These are phyloP conservation scores for Tylopilus subfusipes DNA, from an alignment of 768 basidiomycete genomes.

Conservation along the genomic window DNA sequence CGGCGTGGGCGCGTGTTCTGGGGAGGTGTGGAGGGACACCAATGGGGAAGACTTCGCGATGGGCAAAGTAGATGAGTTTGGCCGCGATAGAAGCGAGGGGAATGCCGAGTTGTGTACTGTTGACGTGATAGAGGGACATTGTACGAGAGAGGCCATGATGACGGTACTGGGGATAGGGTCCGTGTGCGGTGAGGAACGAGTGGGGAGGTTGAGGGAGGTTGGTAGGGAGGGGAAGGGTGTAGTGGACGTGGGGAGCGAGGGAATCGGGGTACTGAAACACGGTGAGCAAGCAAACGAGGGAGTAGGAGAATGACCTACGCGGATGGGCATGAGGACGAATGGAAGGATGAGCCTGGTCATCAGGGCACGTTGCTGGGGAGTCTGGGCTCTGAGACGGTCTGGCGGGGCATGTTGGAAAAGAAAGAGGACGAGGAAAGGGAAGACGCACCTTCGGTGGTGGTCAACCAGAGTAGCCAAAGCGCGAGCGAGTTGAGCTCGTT, in stretches of 20 bases:
- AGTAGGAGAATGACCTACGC: conserved; percentile 30
- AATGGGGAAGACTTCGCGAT: conserved; percentile 49
- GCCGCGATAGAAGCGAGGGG: conserved; percentile 58
- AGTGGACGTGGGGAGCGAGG: conserved; percentile 61
- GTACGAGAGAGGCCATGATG: conserved; percentile 29
- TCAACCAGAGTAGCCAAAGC: conserved; percentile 64
- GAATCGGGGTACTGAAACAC: conserved; percentile 48
- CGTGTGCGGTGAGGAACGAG: conserved; percentile 39
- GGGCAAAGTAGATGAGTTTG: conserved; percentile 59
- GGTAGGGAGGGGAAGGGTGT: conserved; percentile 45
- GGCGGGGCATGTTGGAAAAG: conserved; percentile 19
- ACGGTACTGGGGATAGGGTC: conserved; percentile 47
- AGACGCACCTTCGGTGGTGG: conserved; percentile 47
- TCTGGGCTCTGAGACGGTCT: conserved; percentile 31
- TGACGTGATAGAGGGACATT: conserved; percentile 30
- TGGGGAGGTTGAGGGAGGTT: conserved; percentile 17
- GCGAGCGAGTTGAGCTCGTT: conserved; percentile 47
- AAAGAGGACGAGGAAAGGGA: not conserved
- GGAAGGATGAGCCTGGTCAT: conserved; percentile 39
- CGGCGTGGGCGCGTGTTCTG: conserved; percentile 30
- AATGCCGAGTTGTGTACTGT: conserved; percentile 23
- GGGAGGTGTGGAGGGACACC: conserved; percentile 38
- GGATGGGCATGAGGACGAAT: conserved; percentile 47
- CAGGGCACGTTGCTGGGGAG: conserved; percentile 25
- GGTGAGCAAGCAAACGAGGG: conserved; percentile 1